These are phyloP conservation scores for Saccharomyces hybrid DNA, from an alignment of 1,139 yeast species.

Conservation along the genomic window DNA sequence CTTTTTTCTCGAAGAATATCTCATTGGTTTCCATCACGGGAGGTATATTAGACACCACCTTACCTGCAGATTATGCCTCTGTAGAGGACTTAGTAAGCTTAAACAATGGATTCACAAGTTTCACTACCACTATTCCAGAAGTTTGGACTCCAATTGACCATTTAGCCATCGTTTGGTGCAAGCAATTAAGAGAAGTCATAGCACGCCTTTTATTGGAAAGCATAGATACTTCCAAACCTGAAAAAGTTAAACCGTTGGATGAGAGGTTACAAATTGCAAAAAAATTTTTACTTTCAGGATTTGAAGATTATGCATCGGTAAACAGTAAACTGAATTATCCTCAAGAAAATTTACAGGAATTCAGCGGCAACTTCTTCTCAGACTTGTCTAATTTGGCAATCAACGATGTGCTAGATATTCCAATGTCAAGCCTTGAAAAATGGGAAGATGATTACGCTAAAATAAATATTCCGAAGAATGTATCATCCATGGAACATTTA, in stretches of 20 bases:
- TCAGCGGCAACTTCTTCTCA: not conserved
- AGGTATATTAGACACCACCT: slow-evolving; percentile 70
- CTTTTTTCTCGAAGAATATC: slow-evolving; percentile 36
- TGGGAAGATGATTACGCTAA: slow-evolving; percentile 1
- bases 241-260: slow-evolving; percentile 43
- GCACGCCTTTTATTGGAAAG: slow-evolving; percentile 55
- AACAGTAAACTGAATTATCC: not conserved
- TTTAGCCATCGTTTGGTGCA: slow-evolving; percentile 96
- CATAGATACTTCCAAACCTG: slow-evolving; percentile 41
- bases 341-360: not conserved
- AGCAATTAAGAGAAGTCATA: slow-evolving; percentile 63
- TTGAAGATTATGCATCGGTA: slow-evolving; percentile 36
- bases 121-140: slow-evolving; percentile 76
- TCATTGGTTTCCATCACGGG: slow-evolving; percentile 79
- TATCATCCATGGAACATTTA: not conserved
- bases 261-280: slow-evolving; percentile 55
- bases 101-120: slow-evolving; percentile 73
- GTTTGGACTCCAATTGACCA: slow-evolving; percentile 97
- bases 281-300: slow-evolving; percentile 48
- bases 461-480: slow-evolving; percentile 2
- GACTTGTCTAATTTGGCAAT: not conserved
- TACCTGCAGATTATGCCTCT: slow-evolving; percentile 92
- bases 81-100: slow-evolving; percentile 66
- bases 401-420: not conserved
- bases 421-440: slow-evolving; percentile 1